A percentile compares a stretch with the other conserved stretches of the same genome.
Evolutionary conservation across 2,329 filamentous ascomycete genomes (phyloP).

Genomic region (Hirsutella rhossiliensis): DNA sequence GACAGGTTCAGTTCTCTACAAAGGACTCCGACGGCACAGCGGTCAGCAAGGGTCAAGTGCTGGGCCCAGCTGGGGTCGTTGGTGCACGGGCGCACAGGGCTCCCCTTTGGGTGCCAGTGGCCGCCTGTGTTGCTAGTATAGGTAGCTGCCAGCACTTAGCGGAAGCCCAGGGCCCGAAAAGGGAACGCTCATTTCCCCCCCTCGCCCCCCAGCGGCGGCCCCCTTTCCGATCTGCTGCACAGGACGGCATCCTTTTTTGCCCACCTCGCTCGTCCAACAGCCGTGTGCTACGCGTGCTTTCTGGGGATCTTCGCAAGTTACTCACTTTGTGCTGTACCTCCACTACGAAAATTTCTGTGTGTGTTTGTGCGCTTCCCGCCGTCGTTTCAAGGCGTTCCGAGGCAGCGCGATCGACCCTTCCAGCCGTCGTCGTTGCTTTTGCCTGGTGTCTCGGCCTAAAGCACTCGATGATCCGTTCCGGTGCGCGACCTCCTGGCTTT

Average conservation of each 20-base stretch:
- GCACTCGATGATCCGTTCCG: constrained; percentile 2
- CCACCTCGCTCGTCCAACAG: no score
- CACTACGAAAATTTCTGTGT: background rate
- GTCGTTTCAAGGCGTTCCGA: background rate
- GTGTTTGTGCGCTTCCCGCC: background rate
- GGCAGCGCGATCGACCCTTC: background rate
- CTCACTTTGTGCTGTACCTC: no score
- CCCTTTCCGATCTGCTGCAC: background rate
- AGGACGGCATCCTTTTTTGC: background rate
- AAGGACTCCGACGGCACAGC: no score
- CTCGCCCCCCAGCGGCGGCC: background rate
- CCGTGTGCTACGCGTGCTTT: no score
- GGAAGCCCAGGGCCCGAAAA: background rate
- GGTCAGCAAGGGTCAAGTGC: no score
- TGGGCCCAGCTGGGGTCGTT: no score
- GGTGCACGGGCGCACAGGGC: no score
- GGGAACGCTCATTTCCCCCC: background rate
- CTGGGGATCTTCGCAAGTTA: no score
- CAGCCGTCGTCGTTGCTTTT: constrained; percentile 3
- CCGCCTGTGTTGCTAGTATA: no score
- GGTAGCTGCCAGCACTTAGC: no score
- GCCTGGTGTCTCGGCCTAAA: constrained; percentile 3
- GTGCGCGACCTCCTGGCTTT: background rate
- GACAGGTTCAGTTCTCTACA: no score
- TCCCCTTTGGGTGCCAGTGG: no score